These are phyloP conservation scores for Kodamaea laetipori DNA, from an alignment of 805 yeast species.

Conservation along the genomic window DNA sequence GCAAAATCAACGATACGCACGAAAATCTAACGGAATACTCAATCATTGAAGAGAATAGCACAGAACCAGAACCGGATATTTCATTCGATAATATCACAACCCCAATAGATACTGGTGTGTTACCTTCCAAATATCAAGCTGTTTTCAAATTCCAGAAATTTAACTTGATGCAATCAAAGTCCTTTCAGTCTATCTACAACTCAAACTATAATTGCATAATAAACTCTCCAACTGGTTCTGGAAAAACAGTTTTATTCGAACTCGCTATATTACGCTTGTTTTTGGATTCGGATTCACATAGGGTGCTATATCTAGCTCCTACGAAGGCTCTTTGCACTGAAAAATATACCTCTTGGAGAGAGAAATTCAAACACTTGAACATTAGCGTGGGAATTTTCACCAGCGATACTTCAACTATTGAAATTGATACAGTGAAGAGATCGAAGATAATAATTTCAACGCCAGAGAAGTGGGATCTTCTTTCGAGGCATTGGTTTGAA, in stretches of 20 bases:
- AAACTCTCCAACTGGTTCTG: slow-evolving; percentile 57
- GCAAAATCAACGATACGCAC: no score
- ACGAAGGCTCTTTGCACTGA: slow-evolving; percentile 59
- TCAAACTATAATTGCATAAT: slow-evolving; percentile 45
- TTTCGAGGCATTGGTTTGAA: slow-evolving; percentile 43
- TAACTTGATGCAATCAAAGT: slow-evolving; percentile 54
- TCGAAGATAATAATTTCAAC: slow-evolving; percentile 58
- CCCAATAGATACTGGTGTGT: neutral
- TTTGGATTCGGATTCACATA: slow-evolving; percentile 22
- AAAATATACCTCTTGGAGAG: slow-evolving; percentile 48
- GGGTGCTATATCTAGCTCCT: slow-evolving; percentile 57
- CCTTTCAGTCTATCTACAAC: slow-evolving; percentile 41
- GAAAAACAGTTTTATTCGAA: slow-evolving; percentile 58
- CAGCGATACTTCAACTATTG: slow-evolving; percentile 52
- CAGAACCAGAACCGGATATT: neutral
- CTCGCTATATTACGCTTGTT: slow-evolving; percentile 47
- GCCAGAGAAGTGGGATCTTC: slow-evolving; percentile 64
- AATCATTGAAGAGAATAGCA: no score
- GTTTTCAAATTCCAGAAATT: slow-evolving; percentile 31
- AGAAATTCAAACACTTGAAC: slow-evolving; percentile 39
- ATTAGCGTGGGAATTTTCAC: slow-evolving; percentile 54
- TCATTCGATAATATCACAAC: neutral
- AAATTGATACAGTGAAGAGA: slow-evolving; percentile 32
- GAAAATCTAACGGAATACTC: neutral
- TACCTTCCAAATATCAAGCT: slow-evolving; percentile 1